Evolutionary conservation across 2,329 filamentous ascomycete species (phyloP), one percentile per base, ranked within the genome.

Genomic region (Sclerotinia minor): DNA sequence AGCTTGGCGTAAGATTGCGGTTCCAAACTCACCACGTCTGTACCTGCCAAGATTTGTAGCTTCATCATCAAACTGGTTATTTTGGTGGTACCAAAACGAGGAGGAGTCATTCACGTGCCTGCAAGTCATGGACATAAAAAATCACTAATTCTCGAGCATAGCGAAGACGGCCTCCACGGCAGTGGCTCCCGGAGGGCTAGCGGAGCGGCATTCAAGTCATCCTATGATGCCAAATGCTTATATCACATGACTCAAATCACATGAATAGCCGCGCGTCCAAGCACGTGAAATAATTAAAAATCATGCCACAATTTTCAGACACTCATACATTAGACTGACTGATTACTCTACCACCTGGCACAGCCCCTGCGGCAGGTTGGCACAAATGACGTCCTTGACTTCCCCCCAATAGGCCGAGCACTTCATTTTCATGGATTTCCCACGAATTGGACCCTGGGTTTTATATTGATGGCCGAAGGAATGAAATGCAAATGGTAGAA

Each of bases 161-260:
- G 38, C 38, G 11, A 13, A 11, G 13, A 38, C 38, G 38, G 38
- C 38, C 38, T 38, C 38, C 38, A 38, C 38, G 38, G 9, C 38
- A 13, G 38, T 38, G 38, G 38, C 38, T 38, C 38, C 38, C 38
- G 13, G 38, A 13, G 38, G 38, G 38, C 38, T 3, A 38, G 38
- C 38, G 38, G 11, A 38, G 38, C 11, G 38, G 38, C 38, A 38
- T 38, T 38, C 13, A 41, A 41, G 38, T 41, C 9, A 1, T 41
- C 17, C 13, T 4, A 1, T 0, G 2, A 15, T 41, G 5, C 13
- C 38, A 17, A 13, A 17, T 2, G 6, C 17, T 41, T 2, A 0
- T 1, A 5, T 57, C 54, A 57, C 32, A 32, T 57, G 54, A 0
- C 2, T 3, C n/a, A 8, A 35, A 35, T 9, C 35, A 35, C 35